Percentiles rank a stretch among this genome's conserved stretches.
Conservation (phyloP, 2,329 filamentous ascomycete species). For the Pseudocercospora cruenta region DNA sequence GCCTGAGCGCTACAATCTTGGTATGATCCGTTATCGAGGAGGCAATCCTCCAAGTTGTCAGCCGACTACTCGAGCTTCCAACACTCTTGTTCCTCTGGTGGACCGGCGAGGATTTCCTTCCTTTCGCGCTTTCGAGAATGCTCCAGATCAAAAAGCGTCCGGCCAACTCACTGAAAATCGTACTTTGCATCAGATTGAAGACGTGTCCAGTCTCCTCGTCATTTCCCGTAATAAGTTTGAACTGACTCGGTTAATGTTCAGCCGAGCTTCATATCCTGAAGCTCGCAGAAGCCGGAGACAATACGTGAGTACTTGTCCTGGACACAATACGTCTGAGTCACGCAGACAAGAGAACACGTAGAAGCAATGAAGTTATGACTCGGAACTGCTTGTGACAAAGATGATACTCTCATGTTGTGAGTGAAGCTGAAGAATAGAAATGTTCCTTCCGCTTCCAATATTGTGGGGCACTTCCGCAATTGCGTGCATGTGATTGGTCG, state of each 20-base stretch:
- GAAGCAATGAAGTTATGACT: neutral
- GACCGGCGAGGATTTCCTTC: too few species aligned
- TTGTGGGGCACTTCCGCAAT: neutral
- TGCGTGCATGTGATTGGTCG: neutral
- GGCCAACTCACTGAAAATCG: too few species aligned
- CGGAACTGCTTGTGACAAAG: neutral
- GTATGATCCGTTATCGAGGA: too few species aligned
- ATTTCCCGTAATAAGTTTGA: neutral
- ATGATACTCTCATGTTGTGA: neutral
- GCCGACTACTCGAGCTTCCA: too few species aligned
- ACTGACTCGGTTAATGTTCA: neutral
- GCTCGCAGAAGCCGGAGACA: neutral
- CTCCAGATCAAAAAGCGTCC: too few species aligned
- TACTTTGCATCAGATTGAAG: neutral
- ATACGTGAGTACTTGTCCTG: neutral
- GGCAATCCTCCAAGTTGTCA: too few species aligned
- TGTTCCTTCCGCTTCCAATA: neutral
- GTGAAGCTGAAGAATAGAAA: conserved; percentile 4
- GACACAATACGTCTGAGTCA: neutral
- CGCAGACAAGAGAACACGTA: neutral
- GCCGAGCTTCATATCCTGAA: neutral
- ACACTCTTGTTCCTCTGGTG: too few species aligned
- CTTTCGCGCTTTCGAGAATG: too few species aligned
- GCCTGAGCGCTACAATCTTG: too few species aligned
- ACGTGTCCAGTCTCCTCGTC: neutral